Percentiles rank a stretch among this genome's conserved stretches.
Evolutionary conservation across 2,329 filamentous ascomycete species (phyloP).

Genomic region (Colletotrichum viniferum): DNA sequence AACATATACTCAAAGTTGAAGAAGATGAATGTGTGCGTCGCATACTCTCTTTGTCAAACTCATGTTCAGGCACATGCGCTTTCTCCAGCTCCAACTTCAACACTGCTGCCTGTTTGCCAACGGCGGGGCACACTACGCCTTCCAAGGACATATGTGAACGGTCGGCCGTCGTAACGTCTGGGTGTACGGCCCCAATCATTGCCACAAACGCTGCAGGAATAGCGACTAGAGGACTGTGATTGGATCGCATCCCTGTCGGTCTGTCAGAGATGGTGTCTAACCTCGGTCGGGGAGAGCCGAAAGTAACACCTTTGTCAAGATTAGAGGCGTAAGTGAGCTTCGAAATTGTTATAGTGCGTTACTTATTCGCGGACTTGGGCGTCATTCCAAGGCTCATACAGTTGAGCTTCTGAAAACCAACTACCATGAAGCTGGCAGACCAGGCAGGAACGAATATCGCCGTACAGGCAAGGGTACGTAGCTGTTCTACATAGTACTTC

Average conservation of each 20-base stretch:
- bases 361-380: not conserved
- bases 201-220: not conserved
- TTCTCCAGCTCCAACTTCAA: not conserved
- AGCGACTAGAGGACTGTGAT: not conserved
- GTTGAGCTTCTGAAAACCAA: not conserved
- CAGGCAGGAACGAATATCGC: not conserved
- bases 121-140: not conserved
- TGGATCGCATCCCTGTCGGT: not conserved
- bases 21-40: not conserved
- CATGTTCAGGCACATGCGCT: not conserved
- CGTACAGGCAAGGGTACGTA: not conserved
- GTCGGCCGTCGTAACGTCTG: not conserved
- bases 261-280: not conserved
- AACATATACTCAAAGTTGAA: not conserved
- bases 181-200: not conserved
- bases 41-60: not conserved
- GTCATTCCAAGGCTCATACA: not conserved
- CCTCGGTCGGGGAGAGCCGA: not conserved
- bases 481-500: not conserved
- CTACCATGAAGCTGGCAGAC: not conserved
- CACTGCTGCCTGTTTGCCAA: not conserved
- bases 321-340: not conserved
- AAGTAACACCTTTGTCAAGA: not conserved
- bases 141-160: not conserved
- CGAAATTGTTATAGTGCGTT: rapidly evolving